These are phyloP conservation scores for Buxus sempervirens DNA, from an alignment of 164 flowering plant species.

Conservation along the genomic window DNA sequence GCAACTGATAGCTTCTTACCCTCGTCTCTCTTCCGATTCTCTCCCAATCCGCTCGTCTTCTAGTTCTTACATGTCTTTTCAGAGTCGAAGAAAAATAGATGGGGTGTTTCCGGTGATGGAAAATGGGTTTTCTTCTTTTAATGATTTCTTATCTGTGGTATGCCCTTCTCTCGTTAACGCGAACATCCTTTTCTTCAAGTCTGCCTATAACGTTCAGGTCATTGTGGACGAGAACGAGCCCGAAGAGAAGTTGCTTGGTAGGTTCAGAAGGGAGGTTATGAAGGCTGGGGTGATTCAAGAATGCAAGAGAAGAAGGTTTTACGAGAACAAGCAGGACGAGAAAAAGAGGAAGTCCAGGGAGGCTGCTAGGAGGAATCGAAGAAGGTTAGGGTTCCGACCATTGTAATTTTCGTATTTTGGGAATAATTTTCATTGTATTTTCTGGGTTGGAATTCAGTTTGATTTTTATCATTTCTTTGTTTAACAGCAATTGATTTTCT, in stretches of 20 bases:
- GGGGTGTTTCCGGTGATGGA: background rate
- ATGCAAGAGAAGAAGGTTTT: conserved; percentile 48
- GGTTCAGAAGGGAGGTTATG: conserved; percentile 72
- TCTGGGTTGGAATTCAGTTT: too few relatives aligned
- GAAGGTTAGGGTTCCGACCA: conserved; percentile 28
- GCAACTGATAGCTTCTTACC: background rate
- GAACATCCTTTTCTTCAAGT: conserved; percentile 52
- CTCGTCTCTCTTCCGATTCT: conserved; percentile 1
- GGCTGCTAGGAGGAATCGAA: conserved; percentile 63
- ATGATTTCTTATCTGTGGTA: conserved; percentile 43
- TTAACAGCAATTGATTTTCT: too few relatives aligned
- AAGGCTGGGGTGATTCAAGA: conserved; percentile 23
- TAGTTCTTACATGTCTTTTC: background rate
- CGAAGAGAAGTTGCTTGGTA: conserved; percentile 57
- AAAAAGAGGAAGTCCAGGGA: conserved; percentile 62
- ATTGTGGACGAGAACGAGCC: conserved; percentile 39
- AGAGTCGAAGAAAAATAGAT: conserved; percentile 10
- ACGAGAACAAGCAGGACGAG: conserved; percentile 66
- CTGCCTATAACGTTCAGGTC: conserved; percentile 65
- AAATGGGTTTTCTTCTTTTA: conserved; percentile 11
- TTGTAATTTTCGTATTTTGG: too few relatives aligned
- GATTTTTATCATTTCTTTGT: too few relatives aligned
- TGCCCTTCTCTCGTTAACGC: conserved; percentile 60
- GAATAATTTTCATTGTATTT: too few relatives aligned
- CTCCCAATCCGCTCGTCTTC: conserved; percentile 8